Evolutionary conservation across 2,329 filamentous ascomycete genomes (phyloP).

Genomic region (Albophoma yamanashiensis): DNA sequence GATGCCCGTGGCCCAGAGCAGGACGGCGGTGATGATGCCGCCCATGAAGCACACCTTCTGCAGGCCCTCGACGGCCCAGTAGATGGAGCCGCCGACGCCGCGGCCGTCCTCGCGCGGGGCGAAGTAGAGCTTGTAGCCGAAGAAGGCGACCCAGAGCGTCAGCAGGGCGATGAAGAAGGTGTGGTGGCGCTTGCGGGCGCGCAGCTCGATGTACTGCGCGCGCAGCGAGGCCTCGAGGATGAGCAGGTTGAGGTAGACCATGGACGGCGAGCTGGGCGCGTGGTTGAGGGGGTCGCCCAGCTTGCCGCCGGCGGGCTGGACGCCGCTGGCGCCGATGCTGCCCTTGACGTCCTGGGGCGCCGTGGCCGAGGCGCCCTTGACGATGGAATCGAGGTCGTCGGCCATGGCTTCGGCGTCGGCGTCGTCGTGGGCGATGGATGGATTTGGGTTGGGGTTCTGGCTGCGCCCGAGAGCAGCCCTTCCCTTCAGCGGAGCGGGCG

Average conservation of each 20-base stretch:
- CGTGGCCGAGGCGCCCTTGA: constrained; percentile 75
- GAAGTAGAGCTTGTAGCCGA: constrained; percentile 84
- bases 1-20: constrained; percentile 92
- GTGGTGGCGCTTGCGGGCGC: constrained; percentile 80
- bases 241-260: constrained; percentile 96
- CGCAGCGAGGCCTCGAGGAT: constrained; percentile 92
- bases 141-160: constrained; percentile 69
- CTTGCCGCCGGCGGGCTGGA: constrained; percentile 31
- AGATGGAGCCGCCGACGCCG: constrained; percentile 85
- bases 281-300: constrained; percentile 63
- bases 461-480: constrained; percentile 11
- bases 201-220: constrained; percentile 83
- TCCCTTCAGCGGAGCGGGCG: constrained; percentile 7
- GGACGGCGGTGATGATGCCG: constrained; percentile 72
- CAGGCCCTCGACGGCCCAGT: constrained; percentile 86
- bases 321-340: constrained; percentile 28
- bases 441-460: neutral
- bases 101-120: constrained; percentile 92
- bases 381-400: constrained; percentile 70
- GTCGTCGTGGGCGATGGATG: no score
- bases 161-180: constrained; percentile 83
- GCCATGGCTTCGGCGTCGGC: constrained; percentile 44
- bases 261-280: constrained; percentile 81
- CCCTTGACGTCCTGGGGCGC: constrained; percentile 35
- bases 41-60: constrained; percentile 90